A percentile compares a stretch with the other conserved stretches of the same genome.
phyloP scores from a whole-genome alignment of 371 early-diverging fungal genomes.

The Lichtheimia hyalospora region DNA sequence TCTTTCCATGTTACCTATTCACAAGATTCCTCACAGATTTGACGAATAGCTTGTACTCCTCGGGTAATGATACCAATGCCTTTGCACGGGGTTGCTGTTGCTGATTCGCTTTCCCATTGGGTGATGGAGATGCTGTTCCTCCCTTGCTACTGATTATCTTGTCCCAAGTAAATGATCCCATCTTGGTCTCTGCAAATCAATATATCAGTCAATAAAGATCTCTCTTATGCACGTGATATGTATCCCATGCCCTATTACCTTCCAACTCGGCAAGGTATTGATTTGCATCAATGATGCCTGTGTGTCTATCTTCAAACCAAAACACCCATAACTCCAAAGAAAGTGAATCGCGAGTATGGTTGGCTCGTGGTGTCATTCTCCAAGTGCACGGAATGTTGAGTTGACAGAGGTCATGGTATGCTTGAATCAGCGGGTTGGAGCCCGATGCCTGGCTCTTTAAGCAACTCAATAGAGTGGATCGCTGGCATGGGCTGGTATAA shows the following conservation, averaged over 20 bases:
- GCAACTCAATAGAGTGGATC: conserved; percentile 19
- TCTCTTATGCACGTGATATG: neutral
- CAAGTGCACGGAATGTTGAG: conserved; percentile 36
- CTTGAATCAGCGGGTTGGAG: conserved; percentile 23
- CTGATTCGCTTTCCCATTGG: neutral
- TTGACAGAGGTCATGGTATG: conserved; percentile 27
- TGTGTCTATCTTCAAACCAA: conserved; percentile 53
- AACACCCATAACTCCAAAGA: conserved; percentile 48
- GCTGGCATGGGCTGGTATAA: conserved; percentile 29
- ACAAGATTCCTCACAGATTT: conserved; percentile 37
- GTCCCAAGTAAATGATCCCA: conserved; percentile 51
- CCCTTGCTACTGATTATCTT: conserved; percentile 30
- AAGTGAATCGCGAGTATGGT: conserved; percentile 6
- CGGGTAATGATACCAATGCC: conserved; percentile 27
- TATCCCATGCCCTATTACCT: conserved; percentile 20
- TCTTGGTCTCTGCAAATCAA: conserved; percentile 25
- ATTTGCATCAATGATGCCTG: conserved; percentile 40
- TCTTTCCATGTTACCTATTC: conserved; percentile 21
- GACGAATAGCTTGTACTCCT: conserved; percentile 43
- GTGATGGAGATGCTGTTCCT: neutral
- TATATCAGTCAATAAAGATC: neutral
- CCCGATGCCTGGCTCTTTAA: conserved; percentile 16
- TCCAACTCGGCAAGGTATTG: conserved; percentile 28
- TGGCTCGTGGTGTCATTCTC: conserved; percentile 15
- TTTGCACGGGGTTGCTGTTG: conserved; percentile 1